Base-by-base conservation (phyloP, 495 filamentous ascomycete species). In the Aspergillus nidulans region DNA sequence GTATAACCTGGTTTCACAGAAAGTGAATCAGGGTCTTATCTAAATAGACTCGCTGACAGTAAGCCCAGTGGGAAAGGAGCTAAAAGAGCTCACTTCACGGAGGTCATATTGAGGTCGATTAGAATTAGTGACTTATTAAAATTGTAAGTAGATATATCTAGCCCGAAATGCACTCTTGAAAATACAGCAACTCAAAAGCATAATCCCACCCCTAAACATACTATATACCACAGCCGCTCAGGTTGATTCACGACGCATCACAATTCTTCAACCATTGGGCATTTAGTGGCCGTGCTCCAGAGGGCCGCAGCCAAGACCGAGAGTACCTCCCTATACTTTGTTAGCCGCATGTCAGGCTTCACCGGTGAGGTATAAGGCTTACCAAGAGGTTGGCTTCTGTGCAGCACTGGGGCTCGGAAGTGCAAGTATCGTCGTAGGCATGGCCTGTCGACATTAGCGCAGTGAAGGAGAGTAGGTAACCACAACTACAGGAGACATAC, bases 311-410 rank as follows among this genome's bases (percentile, higher is more conserved):
- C 63, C 65, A 32, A 69, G 61, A 50, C 63, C 68, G 45, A 69
- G 4, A 26, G 51, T 52, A 15, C 65, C 65, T 19, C 59, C 58
- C 64, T 71, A 24, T 34, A 25, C 41, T 0, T 24, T 32, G 44
- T 56, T 55, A 53, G 51, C 36, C 16, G 9, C 2, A 9, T 20
- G 28, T 16, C 12, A 42, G 2, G 12, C 4, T 36, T 24, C 15
- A 6, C 8, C 13, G 38, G 41, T 24, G n/a, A 9, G 9, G 16
- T 0, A 18, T 13, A 43, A 8, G 24, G 64, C 66, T 58, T 63
- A 73, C 70, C 52, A 70, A 49, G 45, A 73, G 52, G 54, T 71
- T 71, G 42, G 51, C 61, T 56, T 73, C 67, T 26, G 65, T 64
- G 53, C 67, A 73, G 67, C 70, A 71, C 59, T 69, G 56, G 41